Percentiles rank a stretch among this genome's conserved stretches.
These are phyloP conservation scores for Linderniella brevidens DNA, from an alignment of 257 asterid species.

Conservation along the genomic window DNA sequence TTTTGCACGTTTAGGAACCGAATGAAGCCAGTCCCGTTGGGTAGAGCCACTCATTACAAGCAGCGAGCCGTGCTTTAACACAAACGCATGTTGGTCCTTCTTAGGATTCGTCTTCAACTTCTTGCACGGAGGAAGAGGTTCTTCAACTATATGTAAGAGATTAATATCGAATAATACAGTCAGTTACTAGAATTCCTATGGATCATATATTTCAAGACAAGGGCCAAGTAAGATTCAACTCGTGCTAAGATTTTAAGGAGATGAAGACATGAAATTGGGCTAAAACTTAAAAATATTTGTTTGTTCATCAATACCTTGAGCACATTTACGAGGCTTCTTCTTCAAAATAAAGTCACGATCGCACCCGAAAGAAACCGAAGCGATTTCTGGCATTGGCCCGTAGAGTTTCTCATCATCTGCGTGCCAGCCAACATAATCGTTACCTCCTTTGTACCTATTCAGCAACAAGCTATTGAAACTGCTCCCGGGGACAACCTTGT, in stretches of 20 bases:
- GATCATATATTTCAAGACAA: too few species aligned
- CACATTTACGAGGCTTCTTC: conserved; percentile 37
- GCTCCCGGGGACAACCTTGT: conserved; percentile 64
- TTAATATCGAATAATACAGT: conserved; percentile 8
- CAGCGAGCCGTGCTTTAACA: conserved; percentile 71
- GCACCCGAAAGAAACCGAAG: conserved; percentile 81
- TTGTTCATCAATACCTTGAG: too few species aligned
- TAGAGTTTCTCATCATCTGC: conserved; percentile 94
- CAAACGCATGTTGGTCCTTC: conserved; percentile 35
- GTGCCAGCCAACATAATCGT: conserved; percentile 92
- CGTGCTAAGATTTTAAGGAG: too few species aligned
- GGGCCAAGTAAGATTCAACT: too few species aligned
- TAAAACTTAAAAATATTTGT: too few species aligned
- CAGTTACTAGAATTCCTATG: too few species aligned
- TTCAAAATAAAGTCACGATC: conserved; percentile 80
- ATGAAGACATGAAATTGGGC: too few species aligned
- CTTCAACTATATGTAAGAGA: conserved; percentile 20
- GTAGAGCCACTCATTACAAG: conserved; percentile 83
- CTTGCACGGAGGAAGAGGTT: conserved; percentile 42
- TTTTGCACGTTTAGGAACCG: conserved; percentile 83
- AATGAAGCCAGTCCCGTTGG: conserved; percentile 87
- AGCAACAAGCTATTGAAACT: conserved; percentile 69
- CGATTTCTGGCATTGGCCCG: conserved; percentile 80
- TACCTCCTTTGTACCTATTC: conserved; percentile 78
- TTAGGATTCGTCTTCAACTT: conserved; percentile 25